phyloP scores from a whole-genome alignment of 768 basidiomycete genomes.

The Pisolithus albus region DNA sequence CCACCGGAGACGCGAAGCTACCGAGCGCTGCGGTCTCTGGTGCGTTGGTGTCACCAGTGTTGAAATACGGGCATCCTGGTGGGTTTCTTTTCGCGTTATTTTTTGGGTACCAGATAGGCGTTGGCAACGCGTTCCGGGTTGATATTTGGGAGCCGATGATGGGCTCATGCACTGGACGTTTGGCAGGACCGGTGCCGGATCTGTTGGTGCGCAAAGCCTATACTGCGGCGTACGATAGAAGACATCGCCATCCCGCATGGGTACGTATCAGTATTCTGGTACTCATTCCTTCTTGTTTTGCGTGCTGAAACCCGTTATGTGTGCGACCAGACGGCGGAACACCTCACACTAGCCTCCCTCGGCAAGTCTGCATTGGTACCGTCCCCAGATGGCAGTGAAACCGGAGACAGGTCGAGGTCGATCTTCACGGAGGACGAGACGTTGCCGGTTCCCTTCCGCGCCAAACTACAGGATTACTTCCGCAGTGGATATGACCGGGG shows the following conservation, averaged over 20 bases:
- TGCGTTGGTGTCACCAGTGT: conserved; percentile 30
- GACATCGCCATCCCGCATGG: conserved; percentile 90
- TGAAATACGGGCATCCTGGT: conserved; percentile 86
- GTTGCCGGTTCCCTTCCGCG: conserved; percentile 71
- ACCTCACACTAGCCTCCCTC: conserved; percentile 75
- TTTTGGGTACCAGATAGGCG: background rate
- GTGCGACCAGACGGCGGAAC: conserved; percentile 77
- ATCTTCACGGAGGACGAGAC: conserved; percentile 78
- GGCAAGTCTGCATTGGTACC: conserved; percentile 38
- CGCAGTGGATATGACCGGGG: conserved; percentile 92
- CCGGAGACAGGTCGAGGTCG: conserved; percentile 68
- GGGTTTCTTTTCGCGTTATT: conserved; percentile 12
- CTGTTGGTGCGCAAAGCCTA: conserved; percentile 76
- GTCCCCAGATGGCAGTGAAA: conserved; percentile 31
- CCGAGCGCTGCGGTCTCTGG: conserved; percentile 25
- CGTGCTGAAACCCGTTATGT: background rate
- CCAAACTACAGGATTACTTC: conserved; percentile 84
- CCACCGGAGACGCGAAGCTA: conserved; percentile 37
- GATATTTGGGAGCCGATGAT: background rate
- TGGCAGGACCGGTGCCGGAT: conserved; percentile 76
- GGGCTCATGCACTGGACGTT: background rate
- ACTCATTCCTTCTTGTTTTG: background rate
- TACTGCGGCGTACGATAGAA: conserved; percentile 84
- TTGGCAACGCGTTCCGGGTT: too few species aligned
- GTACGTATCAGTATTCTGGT: conserved; percentile 34